phyloP scores from a whole-genome alignment of 1,284 basidiomycete species.

The Rugosomyces carneus region DNA sequence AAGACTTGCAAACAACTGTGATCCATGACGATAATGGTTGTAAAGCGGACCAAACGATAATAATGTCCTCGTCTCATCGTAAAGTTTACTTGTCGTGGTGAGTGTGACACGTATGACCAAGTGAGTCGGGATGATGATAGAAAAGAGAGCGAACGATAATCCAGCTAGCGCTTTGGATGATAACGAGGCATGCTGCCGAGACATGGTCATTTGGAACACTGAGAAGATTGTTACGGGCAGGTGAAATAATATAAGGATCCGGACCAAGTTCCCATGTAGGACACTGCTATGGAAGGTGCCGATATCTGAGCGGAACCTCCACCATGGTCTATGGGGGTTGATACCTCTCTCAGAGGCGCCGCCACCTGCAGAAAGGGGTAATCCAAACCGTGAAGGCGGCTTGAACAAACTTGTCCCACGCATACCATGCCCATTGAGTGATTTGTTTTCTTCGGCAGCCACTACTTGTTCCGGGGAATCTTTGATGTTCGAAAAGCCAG shows the following conservation, averaged over 20 bases:
- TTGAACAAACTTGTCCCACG: constrained; percentile 23
- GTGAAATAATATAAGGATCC: constrained; percentile 88
- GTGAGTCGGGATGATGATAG: constrained; percentile 70
- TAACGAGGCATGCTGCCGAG: constrained; percentile 42
- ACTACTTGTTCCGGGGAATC: constrained; percentile 30
- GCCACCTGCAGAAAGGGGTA: constrained; percentile 23
- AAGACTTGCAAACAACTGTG: constrained; percentile 82
- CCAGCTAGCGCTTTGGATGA: constrained; percentile 65
- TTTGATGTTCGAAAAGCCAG: constrained; percentile 44
- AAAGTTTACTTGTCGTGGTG: constrained; percentile 85
- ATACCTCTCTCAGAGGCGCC: constrained; percentile 28
- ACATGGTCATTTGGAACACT: constrained; percentile 76
- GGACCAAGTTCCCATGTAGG: constrained; percentile 85
- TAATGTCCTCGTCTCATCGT: constrained; percentile 89
- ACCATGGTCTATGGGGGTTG: constrained; percentile 40
- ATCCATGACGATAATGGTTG: constrained; percentile 90
- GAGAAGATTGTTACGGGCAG: constrained; percentile 91
- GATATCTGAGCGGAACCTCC: constrained; percentile 53
- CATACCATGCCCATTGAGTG: constrained; percentile 37
- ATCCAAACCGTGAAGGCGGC: constrained; percentile 32
- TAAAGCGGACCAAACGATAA: constrained; percentile 93
- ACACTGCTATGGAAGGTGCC: constrained; percentile 74
- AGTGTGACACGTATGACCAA: constrained; percentile 72
- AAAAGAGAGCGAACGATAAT: constrained; percentile 74
- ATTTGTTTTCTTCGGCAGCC: constrained; percentile 48